Evolutionary conservation across 768 basidiomycete genomes (phyloP).

Genomic region (Guyanaporus albipodus): DNA sequence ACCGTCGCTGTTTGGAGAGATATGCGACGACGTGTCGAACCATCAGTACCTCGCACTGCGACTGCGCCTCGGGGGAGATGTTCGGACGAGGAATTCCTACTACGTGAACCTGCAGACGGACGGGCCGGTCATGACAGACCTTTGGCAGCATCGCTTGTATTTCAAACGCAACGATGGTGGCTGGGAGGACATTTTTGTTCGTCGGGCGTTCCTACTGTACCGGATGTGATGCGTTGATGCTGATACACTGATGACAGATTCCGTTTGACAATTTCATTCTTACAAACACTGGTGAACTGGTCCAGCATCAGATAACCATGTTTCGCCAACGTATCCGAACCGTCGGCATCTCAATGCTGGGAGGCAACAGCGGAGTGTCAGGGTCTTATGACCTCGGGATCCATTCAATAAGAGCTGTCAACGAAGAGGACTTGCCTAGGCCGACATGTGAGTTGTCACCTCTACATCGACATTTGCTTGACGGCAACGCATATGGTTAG

Average conservation of each 20-base stretch:
- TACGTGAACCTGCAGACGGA: constrained; percentile 93
- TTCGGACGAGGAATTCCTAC: constrained; percentile 76
- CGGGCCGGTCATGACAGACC: constrained; percentile 70
- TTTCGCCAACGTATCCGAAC: constrained; percentile 69
- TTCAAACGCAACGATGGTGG: constrained; percentile 59
- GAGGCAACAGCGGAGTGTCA: constrained; percentile 70
- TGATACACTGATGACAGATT: constrained; percentile 46
- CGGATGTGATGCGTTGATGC: background rate
- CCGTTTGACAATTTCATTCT: constrained; percentile 74
- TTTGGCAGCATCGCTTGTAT: constrained; percentile 95
- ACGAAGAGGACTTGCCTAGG: constrained; percentile 56
- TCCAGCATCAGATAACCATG: constrained; percentile 71
- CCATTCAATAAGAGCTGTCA: constrained; percentile 77
- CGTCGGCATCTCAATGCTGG: constrained; percentile 83
- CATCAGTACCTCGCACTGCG: constrained; percentile 81
- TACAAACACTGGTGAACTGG: constrained; percentile 69
- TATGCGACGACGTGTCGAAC: constrained; percentile 77
- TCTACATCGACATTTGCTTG: background rate
- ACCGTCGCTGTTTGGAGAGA: constrained; percentile 82
- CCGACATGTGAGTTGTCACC: constrained; percentile 26
- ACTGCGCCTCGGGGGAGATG: constrained; percentile 72
- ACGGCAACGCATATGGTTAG: constrained; percentile 7
- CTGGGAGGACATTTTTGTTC: constrained; percentile 82
- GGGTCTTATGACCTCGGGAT: constrained; percentile 82
- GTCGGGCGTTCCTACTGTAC: constrained; percentile 25